These are phyloP conservation scores for Cokeromyces recurvatus DNA, from an alignment of 371 early-diverging fungal species.

Conservation along the genomic window DNA sequence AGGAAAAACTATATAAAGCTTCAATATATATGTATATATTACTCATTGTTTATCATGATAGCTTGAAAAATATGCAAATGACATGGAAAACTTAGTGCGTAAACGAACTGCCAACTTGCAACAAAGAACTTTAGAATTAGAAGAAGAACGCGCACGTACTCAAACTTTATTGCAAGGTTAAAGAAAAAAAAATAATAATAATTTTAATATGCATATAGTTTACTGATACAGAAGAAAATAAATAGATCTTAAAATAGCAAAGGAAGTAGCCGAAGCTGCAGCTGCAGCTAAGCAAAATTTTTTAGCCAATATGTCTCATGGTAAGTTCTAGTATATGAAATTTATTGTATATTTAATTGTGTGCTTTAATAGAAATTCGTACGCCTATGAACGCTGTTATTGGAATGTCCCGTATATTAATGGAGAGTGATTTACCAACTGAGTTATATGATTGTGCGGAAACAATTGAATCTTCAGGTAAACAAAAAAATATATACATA, in stretches of 20 bases:
- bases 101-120: constrained; percentile 47
- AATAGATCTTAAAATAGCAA: constrained; percentile 44
- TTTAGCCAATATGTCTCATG: constrained; percentile 61
- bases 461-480: constrained; percentile 27
- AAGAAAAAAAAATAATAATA: too few species aligned
- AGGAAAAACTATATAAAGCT: constrained; percentile 4
- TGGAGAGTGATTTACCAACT: constrained; percentile 46
- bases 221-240: too few species aligned
- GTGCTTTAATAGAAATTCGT: constrained; percentile 18
- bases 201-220: too few species aligned
- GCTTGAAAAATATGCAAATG: constrained; percentile 50
- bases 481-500: too few species aligned
- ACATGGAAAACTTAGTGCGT: constrained; percentile 48
- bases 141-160: constrained; percentile 44
- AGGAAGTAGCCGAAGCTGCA: constrained; percentile 50
- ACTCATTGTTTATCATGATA: too few species aligned
- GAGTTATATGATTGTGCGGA: constrained; percentile 51
- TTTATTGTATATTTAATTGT: too few species aligned
- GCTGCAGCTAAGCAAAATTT: constrained; percentile 51
- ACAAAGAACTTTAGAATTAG: constrained; percentile 44
- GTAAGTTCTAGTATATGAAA: background rate
- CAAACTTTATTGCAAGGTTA: constrained; percentile 32
- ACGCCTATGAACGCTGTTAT: constrained; percentile 57
- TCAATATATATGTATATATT: too few species aligned
- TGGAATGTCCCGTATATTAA: constrained; percentile 52